A percentile compares a stretch with the other conserved stretches of the same genome.
Conservation (phyloP, 495 filamentous ascomycete species). For the Staphylotrichum longicolle region DNA sequence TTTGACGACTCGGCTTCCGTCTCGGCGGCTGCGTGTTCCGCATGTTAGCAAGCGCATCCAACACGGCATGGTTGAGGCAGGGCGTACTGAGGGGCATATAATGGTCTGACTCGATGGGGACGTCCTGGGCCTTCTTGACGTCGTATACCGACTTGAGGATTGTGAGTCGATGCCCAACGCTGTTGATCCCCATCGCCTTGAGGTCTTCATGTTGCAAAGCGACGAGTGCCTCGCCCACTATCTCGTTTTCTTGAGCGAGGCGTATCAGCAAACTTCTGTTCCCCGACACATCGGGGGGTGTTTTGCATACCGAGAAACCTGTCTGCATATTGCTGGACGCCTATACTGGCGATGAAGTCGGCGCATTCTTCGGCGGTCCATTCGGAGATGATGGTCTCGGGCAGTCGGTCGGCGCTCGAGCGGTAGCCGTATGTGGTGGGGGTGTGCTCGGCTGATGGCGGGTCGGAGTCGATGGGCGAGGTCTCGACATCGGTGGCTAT, state of each 20-base stretch:
- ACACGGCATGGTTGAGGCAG: background rate
- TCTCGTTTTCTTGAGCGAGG: conserved; percentile 71
- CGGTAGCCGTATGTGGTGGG: conserved; percentile 78
- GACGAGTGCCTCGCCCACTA: conserved; percentile 87
- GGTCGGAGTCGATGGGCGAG: conserved; percentile 78
- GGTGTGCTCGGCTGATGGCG: conserved; percentile 77
- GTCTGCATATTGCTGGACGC: conserved; percentile 79
- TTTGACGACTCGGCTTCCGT: conserved; percentile 77
- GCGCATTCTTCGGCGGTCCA: conserved; percentile 89
- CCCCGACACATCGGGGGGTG: too few species aligned
- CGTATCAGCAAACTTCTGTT: conserved; percentile 29
- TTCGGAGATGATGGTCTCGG: conserved; percentile 76
- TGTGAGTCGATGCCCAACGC: conserved; percentile 90
- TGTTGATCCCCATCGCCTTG: conserved; percentile 88
- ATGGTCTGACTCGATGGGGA: conserved; percentile 87
- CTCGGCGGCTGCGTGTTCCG: conserved; percentile 67
- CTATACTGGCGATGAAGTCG: conserved; percentile 76
- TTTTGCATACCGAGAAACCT: conserved; percentile 60
- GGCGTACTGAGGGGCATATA: conserved; percentile 89
- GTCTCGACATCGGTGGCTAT: conserved; percentile 72
- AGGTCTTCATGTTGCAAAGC: conserved; percentile 88
- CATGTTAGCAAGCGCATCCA: conserved; percentile 22
- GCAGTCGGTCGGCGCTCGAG: conserved; percentile 64
- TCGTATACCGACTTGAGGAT: conserved; percentile 95
- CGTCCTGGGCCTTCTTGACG: conserved; percentile 85